Conservation (phyloP, 352 stramenopile genomes). For the Globisporangium camurandrum region DNA sequence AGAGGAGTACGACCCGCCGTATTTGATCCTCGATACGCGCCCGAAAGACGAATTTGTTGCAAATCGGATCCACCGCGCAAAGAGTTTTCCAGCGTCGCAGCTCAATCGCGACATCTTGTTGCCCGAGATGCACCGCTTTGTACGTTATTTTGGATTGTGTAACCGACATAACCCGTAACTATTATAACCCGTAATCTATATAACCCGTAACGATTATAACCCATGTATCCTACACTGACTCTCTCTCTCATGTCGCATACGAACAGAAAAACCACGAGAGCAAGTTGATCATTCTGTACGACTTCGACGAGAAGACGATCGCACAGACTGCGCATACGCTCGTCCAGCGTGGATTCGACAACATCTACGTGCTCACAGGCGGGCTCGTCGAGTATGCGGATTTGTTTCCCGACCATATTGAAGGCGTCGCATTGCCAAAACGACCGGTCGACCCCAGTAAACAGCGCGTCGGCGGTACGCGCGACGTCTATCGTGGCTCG, state of each 20-base stretch:
- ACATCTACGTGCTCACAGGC: constrained; percentile 74
- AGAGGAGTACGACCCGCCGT: constrained; percentile 70
- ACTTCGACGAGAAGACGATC: constrained; percentile 60
- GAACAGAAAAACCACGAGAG: constrained; percentile 70
- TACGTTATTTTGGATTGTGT: constrained; percentile 23
- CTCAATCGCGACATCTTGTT: constrained; percentile 58
- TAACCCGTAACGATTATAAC: no score
- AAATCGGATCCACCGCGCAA: constrained; percentile 65
- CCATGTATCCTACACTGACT: neutral
- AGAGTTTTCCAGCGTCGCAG: constrained; percentile 50
- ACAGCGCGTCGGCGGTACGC: constrained; percentile 21
- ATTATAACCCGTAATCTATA: no score
- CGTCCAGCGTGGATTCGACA: constrained; percentile 78
- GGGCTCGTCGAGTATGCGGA: constrained; percentile 61
- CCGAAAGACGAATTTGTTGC: constrained; percentile 57
- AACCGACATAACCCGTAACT: no score
- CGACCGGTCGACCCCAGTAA: constrained; percentile 44
- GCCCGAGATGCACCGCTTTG: constrained; percentile 69
- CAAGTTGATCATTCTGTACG: constrained; percentile 75
- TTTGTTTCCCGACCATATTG: constrained; percentile 53
- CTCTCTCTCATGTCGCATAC: no score
- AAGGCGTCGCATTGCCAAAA: constrained; percentile 48
- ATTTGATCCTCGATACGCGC: constrained; percentile 65
- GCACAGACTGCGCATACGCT: constrained; percentile 56
- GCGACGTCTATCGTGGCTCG: constrained; percentile 52